Conservation (phyloP, 352 stramenopile species). For the Phytophthora europaea region DNA sequence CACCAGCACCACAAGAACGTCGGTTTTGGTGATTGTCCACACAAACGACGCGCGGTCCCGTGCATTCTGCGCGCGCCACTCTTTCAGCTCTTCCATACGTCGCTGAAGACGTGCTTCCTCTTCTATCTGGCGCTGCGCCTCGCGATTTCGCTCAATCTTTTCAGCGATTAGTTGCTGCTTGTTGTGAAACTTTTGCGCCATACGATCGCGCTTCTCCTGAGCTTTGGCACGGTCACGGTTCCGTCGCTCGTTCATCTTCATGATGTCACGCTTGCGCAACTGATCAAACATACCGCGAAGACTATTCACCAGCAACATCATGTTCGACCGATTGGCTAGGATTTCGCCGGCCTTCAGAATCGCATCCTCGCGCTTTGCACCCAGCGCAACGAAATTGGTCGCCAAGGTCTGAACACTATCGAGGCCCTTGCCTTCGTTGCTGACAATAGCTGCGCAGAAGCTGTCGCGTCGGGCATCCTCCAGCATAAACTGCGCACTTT, state of each 20-base stretch:
- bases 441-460: constrained; percentile 71
- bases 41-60: constrained; percentile 56
- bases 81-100: constrained; percentile 46
- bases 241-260: constrained; percentile 81
- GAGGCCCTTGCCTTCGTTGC: constrained; percentile 61
- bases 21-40: constrained; percentile 72
- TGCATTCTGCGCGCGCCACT: constrained; percentile 44
- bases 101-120: constrained; percentile 50
- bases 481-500: constrained; percentile 74
- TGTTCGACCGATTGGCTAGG: constrained; percentile 83
- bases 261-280: constrained; percentile 73
- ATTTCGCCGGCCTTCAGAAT: constrained; percentile 86
- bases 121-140: constrained; percentile 60
- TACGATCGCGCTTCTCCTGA: constrained; percentile 66
- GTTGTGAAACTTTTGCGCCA: constrained; percentile 71
- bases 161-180: constrained; percentile 75
- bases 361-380: constrained; percentile 67
- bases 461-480: constrained; percentile 70
- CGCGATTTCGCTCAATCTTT: constrained; percentile 67
- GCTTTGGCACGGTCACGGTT: constrained; percentile 68
- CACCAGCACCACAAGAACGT: constrained; percentile 78
- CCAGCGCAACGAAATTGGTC: constrained; percentile 72
- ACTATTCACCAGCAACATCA: constrained; percentile 74
- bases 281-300: constrained; percentile 79
- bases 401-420: constrained; percentile 75